Conservation (phyloP, 371 early-diverging fungal genomes). For the Rhizopus stolonifer region DNA sequence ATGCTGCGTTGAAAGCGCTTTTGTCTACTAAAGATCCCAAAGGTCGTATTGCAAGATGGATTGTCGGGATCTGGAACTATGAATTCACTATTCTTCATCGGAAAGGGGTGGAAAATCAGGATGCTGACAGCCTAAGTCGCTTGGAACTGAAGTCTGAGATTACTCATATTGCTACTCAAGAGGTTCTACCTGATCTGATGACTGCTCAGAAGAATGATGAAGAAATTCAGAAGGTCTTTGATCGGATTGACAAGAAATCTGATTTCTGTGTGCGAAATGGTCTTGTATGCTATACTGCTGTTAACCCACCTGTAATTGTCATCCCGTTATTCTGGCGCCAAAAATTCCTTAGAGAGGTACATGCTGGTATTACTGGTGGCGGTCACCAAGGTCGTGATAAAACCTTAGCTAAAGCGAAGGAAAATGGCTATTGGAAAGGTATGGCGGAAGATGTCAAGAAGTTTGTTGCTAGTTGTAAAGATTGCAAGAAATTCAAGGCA, state of each 20-base stretch:
- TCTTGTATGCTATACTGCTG: no score
- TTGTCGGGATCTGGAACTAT: background rate
- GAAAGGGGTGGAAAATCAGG: background rate
- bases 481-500: slow-evolving; percentile 8
- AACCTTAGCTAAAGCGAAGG: slow-evolving; percentile 1
- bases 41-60: background rate
- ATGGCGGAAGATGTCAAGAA: background rate
- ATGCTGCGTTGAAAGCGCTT: background rate
- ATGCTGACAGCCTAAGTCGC: slow-evolving; percentile 10
- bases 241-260: no score
- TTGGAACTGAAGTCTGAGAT: background rate
- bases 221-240: no score
- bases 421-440: slow-evolving; percentile 11
- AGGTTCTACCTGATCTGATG: background rate
- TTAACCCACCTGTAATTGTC: no score
- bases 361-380: background rate
- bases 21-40: background rate
- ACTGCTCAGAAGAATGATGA: no score
- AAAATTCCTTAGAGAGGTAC: background rate
- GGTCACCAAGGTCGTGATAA: slow-evolving; percentile 20
- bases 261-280: no score
- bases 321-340: no score
- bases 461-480: background rate
- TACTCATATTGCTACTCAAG: background rate
- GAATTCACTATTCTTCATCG: slow-evolving; percentile 2